Base-by-base conservation (phyloP, 352 stramenopile genomes). In the Pythium dissotocum region DNA sequence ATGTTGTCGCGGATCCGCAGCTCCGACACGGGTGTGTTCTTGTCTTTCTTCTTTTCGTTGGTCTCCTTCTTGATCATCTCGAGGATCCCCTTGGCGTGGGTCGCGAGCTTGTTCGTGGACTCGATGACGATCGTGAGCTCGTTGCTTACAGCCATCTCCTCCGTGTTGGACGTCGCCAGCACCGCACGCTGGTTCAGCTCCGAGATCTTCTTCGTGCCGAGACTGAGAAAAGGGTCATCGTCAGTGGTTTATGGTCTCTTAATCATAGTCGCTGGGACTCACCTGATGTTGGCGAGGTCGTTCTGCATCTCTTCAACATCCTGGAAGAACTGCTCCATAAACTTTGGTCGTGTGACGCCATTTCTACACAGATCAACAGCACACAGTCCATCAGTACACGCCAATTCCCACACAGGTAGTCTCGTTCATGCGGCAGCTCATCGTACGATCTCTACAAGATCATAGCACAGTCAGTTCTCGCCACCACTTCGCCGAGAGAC, bases 291-390 rank as follows among this genome's bases (percentile, higher is more conserved):
- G 42, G 88, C 80, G 63, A 99, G 95, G 60, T 98, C 89, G 38
- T 77, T 80, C 72, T 98, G 97, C 77, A 99, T 98, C 2, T 89
- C 79, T 63, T 99, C 94, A 12, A 99, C 93, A 65, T 98, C 93
- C 53, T 91, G 79, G 78, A 99, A 99, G 77, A 99, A 99, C 68
- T 92, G 77, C 70, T 97, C 87, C 95, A 99, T 99, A 69, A 94
- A 93, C 67, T 93, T 95, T 53, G 87, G 87, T 2, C 87, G 80
- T 64, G 80, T 73, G 48, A 92, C 75, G 44, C 72, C 70, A 58
- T 70, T 78, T 12, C 78, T 90, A 60, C 18, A 58, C n/a, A 33
- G 6, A 54, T 21, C n/a, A 16, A 24, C 4, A n/a, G n/a, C 6
- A 55, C 42, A 35, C 30, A 21, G 4, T 13, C 7, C 46, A 28